These are phyloP conservation scores for Psophocarpus tetragonolobus DNA, from an alignment of 306 rosid species.

Conservation along the genomic window DNA sequence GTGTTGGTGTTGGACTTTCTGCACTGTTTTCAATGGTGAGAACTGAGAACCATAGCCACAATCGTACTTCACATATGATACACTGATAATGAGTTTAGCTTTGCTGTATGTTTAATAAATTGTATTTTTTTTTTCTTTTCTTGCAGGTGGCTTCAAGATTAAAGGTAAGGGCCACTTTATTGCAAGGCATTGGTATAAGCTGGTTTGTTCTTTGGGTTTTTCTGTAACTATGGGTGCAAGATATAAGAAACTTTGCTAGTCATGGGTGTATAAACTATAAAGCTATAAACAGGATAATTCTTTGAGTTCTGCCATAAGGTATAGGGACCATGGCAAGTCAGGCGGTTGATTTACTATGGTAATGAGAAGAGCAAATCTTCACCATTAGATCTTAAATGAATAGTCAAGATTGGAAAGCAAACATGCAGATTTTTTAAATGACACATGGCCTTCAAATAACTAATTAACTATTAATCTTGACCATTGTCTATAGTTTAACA, in stretches of 20 bases:
- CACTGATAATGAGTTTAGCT: conserved; percentile 13
- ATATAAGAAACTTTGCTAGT: conserved; percentile 16
- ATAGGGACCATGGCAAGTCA: background rate
- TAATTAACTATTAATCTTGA: background rate
- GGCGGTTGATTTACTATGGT: background rate
- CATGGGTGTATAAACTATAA: conserved; percentile 23
- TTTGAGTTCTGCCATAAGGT: conserved; percentile 27
- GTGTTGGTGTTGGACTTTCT: conserved; percentile 94
- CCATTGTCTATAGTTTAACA: background rate
- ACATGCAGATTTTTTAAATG: background rate
- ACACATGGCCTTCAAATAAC: background rate
- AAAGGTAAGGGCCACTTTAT: conserved; percentile 71
- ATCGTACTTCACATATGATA: conserved; percentile 13
- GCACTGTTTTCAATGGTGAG: conserved; percentile 92
- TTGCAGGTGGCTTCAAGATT: conserved; percentile 74
- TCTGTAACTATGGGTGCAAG: conserved; percentile 5
- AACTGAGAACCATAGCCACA: conserved; percentile 50
- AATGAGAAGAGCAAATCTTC: background rate
- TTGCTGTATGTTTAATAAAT: conserved; percentile 41
- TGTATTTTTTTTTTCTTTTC: conserved; percentile 41
- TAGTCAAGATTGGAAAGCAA: background rate
- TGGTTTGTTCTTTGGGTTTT: conserved; percentile 27
- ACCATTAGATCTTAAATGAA: background rate
- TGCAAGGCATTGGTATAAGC: conserved; percentile 33
- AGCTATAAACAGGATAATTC: conserved; percentile 23